Base-by-base conservation (phyloP, 306 rosid species). In the Argentina anserina region DNA sequence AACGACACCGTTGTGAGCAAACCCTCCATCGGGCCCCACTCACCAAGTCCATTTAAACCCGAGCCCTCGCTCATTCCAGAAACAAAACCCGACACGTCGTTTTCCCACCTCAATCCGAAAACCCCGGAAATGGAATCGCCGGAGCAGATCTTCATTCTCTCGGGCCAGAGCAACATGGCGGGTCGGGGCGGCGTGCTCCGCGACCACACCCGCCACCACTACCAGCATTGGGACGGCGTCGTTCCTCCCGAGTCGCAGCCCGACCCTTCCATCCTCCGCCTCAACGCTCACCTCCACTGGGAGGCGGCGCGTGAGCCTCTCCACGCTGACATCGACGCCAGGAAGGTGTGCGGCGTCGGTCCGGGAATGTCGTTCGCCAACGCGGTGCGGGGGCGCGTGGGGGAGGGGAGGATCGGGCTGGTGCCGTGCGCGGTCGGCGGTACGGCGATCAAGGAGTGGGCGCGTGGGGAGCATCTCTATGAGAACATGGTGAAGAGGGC, bases 381-480 rank as follows among this genome's bases (percentile, higher is more conserved):
- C 81, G 84, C 66, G 1, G 80, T 86, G 64, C 76, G 85, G 65
- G 81, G 21, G 74, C 73, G 82, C 64, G 74, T 72, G 70, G 75
- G 36, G 5, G 60, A n/a, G 60, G 1, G 39, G 3, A 56, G n/a
- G 60, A 2, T 89, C 49, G 94, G 89, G 0, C 61, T 91, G 7
- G 97, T 91, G 42, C 98, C 98, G 1, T 91, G 96, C 56, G 97
- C 97, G 3, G 96, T 89, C 49, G 96, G 98, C 0, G 96, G 96
- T 25, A 93, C 96, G 5, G 88, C 97, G 23, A 83, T 93, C 1
- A 87, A 67, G 75, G 96, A 93, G 78, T 93, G 96, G 98, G 98
- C 88, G 83, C 98, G 92, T 75, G 97, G 97, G 29, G 78, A 89
- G 75, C 72, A 79, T 21, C 47, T 89, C 84, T 93, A 93, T 60